Percentiles rank a stretch among this genome's conserved stretches.
These are phyloP conservation scores for Sapria himalayana DNA, from an alignment of 345 rosid species.

Conservation along the genomic window DNA sequence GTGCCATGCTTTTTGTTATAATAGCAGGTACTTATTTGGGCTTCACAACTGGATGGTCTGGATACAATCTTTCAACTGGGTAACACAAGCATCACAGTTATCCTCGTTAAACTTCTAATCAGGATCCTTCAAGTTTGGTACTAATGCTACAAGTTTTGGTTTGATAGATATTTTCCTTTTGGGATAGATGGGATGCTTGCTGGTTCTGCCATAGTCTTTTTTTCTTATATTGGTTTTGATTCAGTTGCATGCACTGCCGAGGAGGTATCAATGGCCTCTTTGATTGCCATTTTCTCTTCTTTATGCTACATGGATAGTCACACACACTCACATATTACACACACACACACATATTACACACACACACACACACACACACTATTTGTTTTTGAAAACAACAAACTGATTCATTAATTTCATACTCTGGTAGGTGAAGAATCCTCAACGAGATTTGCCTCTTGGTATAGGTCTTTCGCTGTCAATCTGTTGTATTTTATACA, in stretches of 20 bases:
- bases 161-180: constrained; percentile 56
- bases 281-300: background rate
- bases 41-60: constrained; percentile 78
- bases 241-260: constrained; percentile 96
- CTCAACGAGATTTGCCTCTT: constrained; percentile 90
- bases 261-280: constrained; percentile 33
- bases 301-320: too few species aligned
- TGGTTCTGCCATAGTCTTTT: constrained; percentile 90
- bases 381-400: too few species aligned
- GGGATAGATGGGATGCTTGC: constrained; percentile 97
- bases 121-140: too few species aligned
- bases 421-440: constrained; percentile 65
- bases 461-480: constrained; percentile 77
- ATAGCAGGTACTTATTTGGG: constrained; percentile 75
- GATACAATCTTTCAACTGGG: constrained; percentile 88
- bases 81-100: constrained; percentile 16
- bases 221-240: constrained; percentile 92
- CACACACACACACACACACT: too few species aligned
- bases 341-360: too few species aligned
- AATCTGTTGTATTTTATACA: constrained; percentile 71
- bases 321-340: too few species aligned
- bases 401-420: too few species aligned
- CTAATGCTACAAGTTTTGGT: too few species aligned
- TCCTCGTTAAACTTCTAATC: too few species aligned
- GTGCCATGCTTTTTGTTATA: constrained; percentile 69